phyloP scores from a whole-genome alignment of 331 rosid genomes.

The Dryas integrifolia region DNA sequence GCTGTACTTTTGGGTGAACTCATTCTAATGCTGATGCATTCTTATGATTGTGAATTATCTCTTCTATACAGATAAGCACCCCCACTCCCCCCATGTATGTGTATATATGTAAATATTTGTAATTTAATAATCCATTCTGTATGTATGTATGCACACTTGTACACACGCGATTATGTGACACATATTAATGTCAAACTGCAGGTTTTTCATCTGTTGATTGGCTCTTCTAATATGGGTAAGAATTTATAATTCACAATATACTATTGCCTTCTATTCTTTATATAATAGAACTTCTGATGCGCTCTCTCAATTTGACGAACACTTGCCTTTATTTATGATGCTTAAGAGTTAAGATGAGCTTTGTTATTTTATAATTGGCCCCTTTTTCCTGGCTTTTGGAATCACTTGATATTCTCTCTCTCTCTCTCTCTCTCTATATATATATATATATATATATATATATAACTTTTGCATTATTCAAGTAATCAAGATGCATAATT shows the following conservation, averaged over 20 bases:
- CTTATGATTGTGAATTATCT: neutral
- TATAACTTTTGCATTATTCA: neutral
- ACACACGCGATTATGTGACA: neutral
- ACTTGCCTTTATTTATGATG: neutral
- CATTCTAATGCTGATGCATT: conserved; percentile 14
- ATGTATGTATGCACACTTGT: too few species aligned
- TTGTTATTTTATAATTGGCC: neutral
- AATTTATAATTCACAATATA: conserved; percentile 20
- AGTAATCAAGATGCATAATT: neutral
- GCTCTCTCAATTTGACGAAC: neutral
- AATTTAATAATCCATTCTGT: too few species aligned
- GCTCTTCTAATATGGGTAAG: conserved; percentile 86
- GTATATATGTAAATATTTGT: too few species aligned
- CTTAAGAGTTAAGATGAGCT: neutral
- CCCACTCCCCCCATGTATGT: too few species aligned
- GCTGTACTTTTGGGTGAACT: conserved; percentile 22
- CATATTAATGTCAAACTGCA: conserved; percentile 44
- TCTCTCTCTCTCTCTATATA: too few species aligned
- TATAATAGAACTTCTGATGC: neutral
- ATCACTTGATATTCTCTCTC: neutral
- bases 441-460: too few species aligned
- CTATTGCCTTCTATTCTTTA: conserved; percentile 7
- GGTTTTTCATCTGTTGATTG: conserved; percentile 93
- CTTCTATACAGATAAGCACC: too few species aligned
- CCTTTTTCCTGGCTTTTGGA: neutral